Base-by-base conservation (phyloP, 495 filamentous ascomycete genomes). In the Penicillium dipodomyicola region DNA sequence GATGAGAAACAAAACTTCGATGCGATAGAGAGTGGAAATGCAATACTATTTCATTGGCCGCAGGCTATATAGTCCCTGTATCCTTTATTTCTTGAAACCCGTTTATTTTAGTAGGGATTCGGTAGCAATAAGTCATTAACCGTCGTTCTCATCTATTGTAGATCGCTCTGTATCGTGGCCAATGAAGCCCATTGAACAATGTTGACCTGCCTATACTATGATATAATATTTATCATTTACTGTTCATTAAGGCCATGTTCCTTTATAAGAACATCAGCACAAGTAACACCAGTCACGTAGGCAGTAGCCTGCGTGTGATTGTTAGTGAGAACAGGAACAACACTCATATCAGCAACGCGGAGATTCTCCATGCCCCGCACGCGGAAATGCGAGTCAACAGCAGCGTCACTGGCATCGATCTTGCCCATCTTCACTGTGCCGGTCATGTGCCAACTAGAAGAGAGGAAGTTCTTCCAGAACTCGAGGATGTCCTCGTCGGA, bases 281-380 rank as follows among this genome's bases (percentile, higher is more conserved):
- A 67, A 11, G 68, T 69, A 27, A 61, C 61, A 12, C 67, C 68
- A 10, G 71, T 69, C 20, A 69, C 62, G 56, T 74, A 75, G 8
- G 71, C 72, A 11, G 70, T 70, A 12, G 70, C 68, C 56, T 77
- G 73, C 0, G 68, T 72, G 55, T 77, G 75, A 23, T 70, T 72
- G 43, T 72, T 76, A 8, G 70, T 67, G 54, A 86, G 53, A n/a
- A 87, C 62, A 5, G 86, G 86, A 22, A 86, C 72, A 44, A 86
- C 80, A 60, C 84, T 87, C 71, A 84, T 81, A 72, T 90, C 87
- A 3, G 79, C 83, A 5, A 89, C 76, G 10, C 87, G 77, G 57
- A 90, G 65, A 0, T 71, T 69, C 42, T 83, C 69, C 19, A 86
- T 61, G 0, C 85, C 87, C 6, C 74, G 63, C 0, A 89, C 75